Evolutionary conservation across 768 basidiomycete species (phyloP).

Genomic region (Gloeostereum incarnatum): DNA sequence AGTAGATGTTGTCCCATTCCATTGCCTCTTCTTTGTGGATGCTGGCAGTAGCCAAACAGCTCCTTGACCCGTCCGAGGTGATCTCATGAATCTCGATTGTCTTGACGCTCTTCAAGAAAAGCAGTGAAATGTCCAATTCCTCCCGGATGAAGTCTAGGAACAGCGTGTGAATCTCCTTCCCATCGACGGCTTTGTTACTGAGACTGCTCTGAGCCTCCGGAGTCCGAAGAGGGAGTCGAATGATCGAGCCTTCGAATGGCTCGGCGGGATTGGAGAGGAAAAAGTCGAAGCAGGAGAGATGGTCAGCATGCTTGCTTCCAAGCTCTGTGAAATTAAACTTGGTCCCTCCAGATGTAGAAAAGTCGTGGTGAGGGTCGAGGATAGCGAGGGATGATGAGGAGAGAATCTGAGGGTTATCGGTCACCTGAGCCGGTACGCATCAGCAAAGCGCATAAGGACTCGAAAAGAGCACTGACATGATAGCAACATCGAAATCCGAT

Average conservation of each 20-base stretch:
- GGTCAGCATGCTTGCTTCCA: constrained; percentile 15
- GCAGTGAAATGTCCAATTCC: constrained; percentile 28
- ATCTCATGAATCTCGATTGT: constrained; percentile 32
- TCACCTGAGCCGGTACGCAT: constrained; percentile 21
- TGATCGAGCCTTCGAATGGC: constrained; percentile 32
- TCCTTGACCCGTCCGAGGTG: constrained; percentile 12
- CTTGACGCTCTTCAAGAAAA: constrained; percentile 31
- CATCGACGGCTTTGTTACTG: constrained; percentile 20
- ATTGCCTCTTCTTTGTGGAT: constrained; percentile 2
- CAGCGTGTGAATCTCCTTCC: constrained; percentile 24
- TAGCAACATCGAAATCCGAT: constrained; percentile 43
- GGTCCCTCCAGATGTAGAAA: constrained; percentile 19
- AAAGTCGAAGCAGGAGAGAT: constrained; percentile 20
- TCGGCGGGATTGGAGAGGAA: constrained; percentile 13
- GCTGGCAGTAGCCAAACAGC: constrained; percentile 7
- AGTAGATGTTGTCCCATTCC: constrained; percentile 6
- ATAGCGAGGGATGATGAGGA: constrained; percentile 29
- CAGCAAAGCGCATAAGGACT: neutral
- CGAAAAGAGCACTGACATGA: constrained; percentile 27
- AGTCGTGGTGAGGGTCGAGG: constrained; percentile 30
- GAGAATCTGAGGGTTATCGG: constrained; percentile 39
- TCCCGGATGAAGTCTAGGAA: constrained; percentile 29
- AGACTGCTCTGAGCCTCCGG: constrained; percentile 18
- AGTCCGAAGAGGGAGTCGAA: constrained; percentile 36
- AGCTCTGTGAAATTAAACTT: constrained; percentile 18